Base-by-base conservation (phyloP, 164 flowering plant genomes). In the Umbellularia californica region DNA sequence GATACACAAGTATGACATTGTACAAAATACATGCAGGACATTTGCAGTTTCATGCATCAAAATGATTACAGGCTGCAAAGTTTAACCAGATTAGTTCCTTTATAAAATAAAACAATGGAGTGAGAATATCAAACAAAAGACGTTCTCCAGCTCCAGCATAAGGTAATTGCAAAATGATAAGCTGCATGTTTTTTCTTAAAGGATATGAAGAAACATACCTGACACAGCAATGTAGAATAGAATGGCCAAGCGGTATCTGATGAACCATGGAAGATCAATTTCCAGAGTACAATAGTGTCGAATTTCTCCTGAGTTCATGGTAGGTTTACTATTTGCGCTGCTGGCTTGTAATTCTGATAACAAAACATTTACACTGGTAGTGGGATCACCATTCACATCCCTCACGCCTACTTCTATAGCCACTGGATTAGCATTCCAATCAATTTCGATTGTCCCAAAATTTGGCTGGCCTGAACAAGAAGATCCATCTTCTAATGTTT, bases 381-480 rank as follows among this genome's bases (percentile, higher is more conserved):
- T 90, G 15, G 94, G 81, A 17, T 69, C 28, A 50, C 94, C 92
- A 30, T 86, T 79, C 33, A 77, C 77, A 78, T 92, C 92, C 73
- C 86, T 83, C 50, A 89, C 82, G 81, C 88, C 85, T 68, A 90
- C 62, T 75, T 84, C 86, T 73, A 92, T 3, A 35, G 82, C 77
- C 71, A 84, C 86, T 22, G 94, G 94, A 75, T 41, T 78, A 27
- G 86, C 84, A 79, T 78, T 74, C 97, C 97, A 92, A 51, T 90
- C 85, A 51, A 92, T 86, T 77, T 88, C 84, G 41, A 92, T 83
- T 17, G 85, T 85, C 74, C 97, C 97, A 73, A 88, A 92, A 77
- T 92, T 91, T 71, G 91, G 87, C 76, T 83, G 81, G 30, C 91
- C 97, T 91, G 78, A 74, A 73, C 24, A 78, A 66, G 69, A 65